A percentile compares a stretch with the other conserved stretches of the same genome.
Evolutionary conservation across 1,284 basidiomycete species (phyloP).

Genomic region (Ganoderma multipileum): DNA sequence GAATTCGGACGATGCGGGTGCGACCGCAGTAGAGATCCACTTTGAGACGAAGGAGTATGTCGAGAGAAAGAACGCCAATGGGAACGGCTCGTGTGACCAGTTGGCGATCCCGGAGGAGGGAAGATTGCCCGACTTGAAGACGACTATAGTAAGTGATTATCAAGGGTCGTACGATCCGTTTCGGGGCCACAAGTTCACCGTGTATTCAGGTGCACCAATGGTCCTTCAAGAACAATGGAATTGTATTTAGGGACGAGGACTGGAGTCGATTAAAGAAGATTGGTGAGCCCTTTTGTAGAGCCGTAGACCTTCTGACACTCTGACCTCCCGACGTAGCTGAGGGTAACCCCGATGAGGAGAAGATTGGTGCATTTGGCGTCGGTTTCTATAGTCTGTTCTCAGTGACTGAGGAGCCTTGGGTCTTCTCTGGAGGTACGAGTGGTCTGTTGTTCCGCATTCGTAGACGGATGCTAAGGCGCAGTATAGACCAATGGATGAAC

Average conservation of each 20-base stretch:
- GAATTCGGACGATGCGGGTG: conserved; percentile 95
- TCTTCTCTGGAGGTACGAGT: conserved; percentile 80
- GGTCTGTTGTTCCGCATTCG: not conserved
- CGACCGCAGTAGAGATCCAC: conserved; percentile 81
- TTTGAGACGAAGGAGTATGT: conserved; percentile 75
- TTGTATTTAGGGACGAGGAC: conserved; percentile 82
- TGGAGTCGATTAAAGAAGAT: conserved; percentile 92
- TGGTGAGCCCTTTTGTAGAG: conserved; percentile 49
- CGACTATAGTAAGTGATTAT: conserved; percentile 47
- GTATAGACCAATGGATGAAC: conserved; percentile 86
- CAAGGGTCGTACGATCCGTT: not conserved
- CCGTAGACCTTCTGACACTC: not conserved
- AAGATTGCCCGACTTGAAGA: conserved; percentile 69
- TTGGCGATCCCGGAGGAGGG: conserved; percentile 11
- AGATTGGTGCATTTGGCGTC: conserved; percentile 88
- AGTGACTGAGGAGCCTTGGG: conserved; percentile 92
- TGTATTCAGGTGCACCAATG: conserved; percentile 66
- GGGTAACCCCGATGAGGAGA: conserved; percentile 85
- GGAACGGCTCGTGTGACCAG: conserved; percentile 16
- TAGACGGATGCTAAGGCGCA: not conserved
- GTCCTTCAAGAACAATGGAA: conserved; percentile 90
- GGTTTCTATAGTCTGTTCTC: conserved; percentile 86
- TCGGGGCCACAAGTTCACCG: not conserved
- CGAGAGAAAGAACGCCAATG: conserved; percentile 45
- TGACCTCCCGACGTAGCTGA: conserved; percentile 56